phyloP scores from a whole-genome alignment of 352 stramenopile species.

The Pythium myriotylum region DNA sequence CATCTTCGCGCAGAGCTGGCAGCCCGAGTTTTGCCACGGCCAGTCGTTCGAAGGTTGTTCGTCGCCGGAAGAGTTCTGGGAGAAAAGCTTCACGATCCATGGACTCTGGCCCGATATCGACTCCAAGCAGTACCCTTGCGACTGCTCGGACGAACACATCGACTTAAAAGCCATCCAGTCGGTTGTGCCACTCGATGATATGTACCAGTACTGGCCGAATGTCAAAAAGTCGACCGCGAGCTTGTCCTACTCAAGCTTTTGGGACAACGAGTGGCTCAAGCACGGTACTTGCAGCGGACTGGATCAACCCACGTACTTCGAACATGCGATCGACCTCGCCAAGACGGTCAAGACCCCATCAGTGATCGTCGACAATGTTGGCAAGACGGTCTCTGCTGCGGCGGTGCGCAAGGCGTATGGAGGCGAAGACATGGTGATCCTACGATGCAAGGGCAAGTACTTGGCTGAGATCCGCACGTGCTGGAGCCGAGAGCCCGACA shows the following conservation, averaged over 20 bases:
- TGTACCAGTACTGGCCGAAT: slow-evolving; percentile 82
- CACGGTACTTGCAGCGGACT: too few species aligned
- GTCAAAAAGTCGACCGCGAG: slow-evolving; percentile 60
- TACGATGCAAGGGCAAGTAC: slow-evolving; percentile 35
- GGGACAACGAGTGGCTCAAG: too few species aligned
- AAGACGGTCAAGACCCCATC: slow-evolving; percentile 52
- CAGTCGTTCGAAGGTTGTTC: slow-evolving; percentile 69
- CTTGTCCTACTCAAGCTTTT: too few species aligned
- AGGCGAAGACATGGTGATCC: slow-evolving; percentile 30
- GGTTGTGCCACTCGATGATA: slow-evolving; percentile 21
- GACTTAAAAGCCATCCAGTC: slow-evolving; percentile 32
- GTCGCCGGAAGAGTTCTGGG: slow-evolving; percentile 65
- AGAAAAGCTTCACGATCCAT: slow-evolving; percentile 86
- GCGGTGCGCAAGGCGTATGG: slow-evolving; percentile 35
- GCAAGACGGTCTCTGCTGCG: slow-evolving; percentile 39
- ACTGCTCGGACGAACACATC: slow-evolving; percentile 71
- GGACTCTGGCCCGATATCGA: slow-evolving; percentile 83
- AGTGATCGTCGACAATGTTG: slow-evolving; percentile 59
- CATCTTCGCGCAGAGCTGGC: too few species aligned
- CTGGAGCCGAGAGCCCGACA: slow-evolving; percentile 58
- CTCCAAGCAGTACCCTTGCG: slow-evolving; percentile 57
- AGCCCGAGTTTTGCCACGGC: slow-evolving; percentile 70
- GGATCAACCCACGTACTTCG: too few species aligned
- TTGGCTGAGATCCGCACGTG: slow-evolving; percentile 45
- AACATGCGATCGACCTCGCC: slow-evolving; percentile 67